Evolutionary conservation across 192 early-diverging fungal species (phyloP).

Genomic region (Backusella westeae): DNA sequence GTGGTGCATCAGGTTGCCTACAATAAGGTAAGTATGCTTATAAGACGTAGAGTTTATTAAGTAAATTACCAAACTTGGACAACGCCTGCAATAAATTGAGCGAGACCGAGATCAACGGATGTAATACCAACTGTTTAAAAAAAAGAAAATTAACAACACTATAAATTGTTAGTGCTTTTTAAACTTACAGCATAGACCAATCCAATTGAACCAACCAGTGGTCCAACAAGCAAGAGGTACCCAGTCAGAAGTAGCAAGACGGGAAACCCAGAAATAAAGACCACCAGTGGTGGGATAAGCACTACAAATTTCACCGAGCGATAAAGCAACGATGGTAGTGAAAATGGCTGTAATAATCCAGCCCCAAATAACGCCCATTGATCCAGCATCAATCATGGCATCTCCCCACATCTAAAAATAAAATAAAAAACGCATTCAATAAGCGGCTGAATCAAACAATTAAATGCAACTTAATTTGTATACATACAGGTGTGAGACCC

Average conservation of each 20-base stretch:
- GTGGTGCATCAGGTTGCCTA: slow-evolving; percentile 30
- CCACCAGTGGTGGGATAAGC: slow-evolving; percentile 51
- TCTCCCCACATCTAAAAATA: slow-evolving; percentile 37
- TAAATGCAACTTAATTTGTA: background rate
- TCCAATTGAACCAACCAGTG: slow-evolving; percentile 52
- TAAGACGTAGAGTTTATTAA: background rate
- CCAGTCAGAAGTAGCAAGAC: slow-evolving; percentile 44
- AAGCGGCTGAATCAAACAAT: background rate
- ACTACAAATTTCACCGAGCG: slow-evolving; percentile 53
- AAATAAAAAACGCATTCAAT: background rate
- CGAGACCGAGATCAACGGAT: slow-evolving; percentile 46
- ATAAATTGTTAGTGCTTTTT: background rate
- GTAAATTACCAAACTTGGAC: slow-evolving; percentile 29
- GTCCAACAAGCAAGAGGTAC: slow-evolving; percentile 52
- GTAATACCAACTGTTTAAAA: slow-evolving; percentile 32
- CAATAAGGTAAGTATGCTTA: background rate
- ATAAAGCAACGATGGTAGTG: slow-evolving; percentile 43
- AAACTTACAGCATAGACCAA: slow-evolving; percentile 41
- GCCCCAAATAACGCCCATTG: slow-evolving; percentile 51
- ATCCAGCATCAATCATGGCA: slow-evolving; percentile 46
- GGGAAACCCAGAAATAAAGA: slow-evolving; percentile 52
- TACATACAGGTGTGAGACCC: slow-evolving; percentile 41
- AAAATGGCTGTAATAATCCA: slow-evolving; percentile 49
- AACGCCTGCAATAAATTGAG: slow-evolving; percentile 47
- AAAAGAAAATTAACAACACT: background rate